Evolutionary conservation across 2,329 filamentous ascomycete genomes (phyloP), one percentile per base, ranked within the genome.

Genomic region (Claviceps purpurea): DNA sequence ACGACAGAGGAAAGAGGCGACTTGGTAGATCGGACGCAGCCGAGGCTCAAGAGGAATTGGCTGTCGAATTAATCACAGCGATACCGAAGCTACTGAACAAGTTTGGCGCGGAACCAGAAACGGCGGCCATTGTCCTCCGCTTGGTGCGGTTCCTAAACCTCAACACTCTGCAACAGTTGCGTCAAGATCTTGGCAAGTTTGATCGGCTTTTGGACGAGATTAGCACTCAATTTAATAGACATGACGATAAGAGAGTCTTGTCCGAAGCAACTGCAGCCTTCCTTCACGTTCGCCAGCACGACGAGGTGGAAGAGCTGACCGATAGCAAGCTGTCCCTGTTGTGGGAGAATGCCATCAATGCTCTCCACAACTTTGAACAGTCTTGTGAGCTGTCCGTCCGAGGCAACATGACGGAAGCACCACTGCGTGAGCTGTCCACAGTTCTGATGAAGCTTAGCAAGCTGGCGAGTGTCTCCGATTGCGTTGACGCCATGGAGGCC

Each of bases 51-150:
- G 89, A 95, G 61, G 82, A 85, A 48, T 83, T 86, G 39, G 88
- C 88, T 2, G 76, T 89, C 47, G 81, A 85, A 58, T 75, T 98
- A 40, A 87, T 89, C 8, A 74, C 78, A 40, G 75, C 87, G 14
- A 91, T 97, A 51, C 93, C 93, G 0, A 83, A 81, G 56, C 78
- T 98, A 2, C 73, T 98, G 50, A 95, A 85, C 68, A 97, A 96
- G 64, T 98, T 89, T 60, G 91, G 93, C 5, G 87, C 90, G n/a
- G 79, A 87, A 30, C 86, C 93, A 16, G 83, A 86, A 61, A 90
- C 91, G 24, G 89, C 90, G 1, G 87, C 89, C 10, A 81, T 87
- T 24, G 89, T 96, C 46, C 75, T 98, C 24, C 82, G 89, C 37
- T 73, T 98, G 44, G 88, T 94, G 64, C 88, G 91, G 62, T 81